Percentiles rank a stretch among this genome's conserved stretches.
These are phyloP conservation scores for Starmerella tilneyi DNA, from an alignment of 805 yeast genomes.

Conservation along the genomic window DNA sequence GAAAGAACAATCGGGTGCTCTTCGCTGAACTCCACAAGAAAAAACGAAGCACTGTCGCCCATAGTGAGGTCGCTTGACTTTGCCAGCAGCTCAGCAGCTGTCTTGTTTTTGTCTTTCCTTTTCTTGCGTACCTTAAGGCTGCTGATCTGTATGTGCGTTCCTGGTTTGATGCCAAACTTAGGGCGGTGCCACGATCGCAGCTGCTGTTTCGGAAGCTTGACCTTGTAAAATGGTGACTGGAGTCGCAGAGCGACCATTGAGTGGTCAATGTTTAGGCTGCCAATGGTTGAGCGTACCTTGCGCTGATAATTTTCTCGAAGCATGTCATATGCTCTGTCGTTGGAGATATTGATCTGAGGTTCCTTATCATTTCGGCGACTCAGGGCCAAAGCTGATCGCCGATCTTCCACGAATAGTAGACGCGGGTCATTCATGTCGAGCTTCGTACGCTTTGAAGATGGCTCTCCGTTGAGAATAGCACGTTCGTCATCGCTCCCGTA, in stretches of 20 bases:
- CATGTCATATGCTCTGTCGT: slow-evolving; percentile 75
- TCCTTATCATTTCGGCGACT: slow-evolving; percentile 24
- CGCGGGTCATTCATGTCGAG: slow-evolving; percentile 84
- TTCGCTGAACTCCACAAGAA: slow-evolving; percentile 81
- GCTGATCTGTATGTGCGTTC: slow-evolving; percentile 63
- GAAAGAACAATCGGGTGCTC: slow-evolving; percentile 74
- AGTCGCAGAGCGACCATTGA: slow-evolving; percentile 75
- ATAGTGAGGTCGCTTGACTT: slow-evolving; percentile 65
- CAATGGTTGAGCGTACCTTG: slow-evolving; percentile 84
- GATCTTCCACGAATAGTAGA: slow-evolving; percentile 52
- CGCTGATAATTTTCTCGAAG: slow-evolving; percentile 79
- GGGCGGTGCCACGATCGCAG: slow-evolving; percentile 75
- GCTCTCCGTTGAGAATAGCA: slow-evolving; percentile 58
- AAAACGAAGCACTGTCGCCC: slow-evolving; percentile 70
- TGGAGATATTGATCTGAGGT: slow-evolving; percentile 69
- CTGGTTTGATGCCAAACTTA: slow-evolving; percentile 62
- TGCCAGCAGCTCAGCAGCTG: slow-evolving; percentile 60
- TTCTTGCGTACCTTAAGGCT: slow-evolving; percentile 68
- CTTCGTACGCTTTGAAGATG: slow-evolving; percentile 28
- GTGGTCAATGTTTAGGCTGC: slow-evolving; percentile 84
- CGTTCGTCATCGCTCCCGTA: slow-evolving; percentile 41
- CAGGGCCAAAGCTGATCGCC: slow-evolving; percentile 16
- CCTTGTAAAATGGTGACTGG: slow-evolving; percentile 87
- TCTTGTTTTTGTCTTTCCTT: slow-evolving; percentile 81
- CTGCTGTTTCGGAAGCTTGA: slow-evolving; percentile 54